Conservation (phyloP, 257 asterid genomes). For the Voacanga thouarsii region DNA sequence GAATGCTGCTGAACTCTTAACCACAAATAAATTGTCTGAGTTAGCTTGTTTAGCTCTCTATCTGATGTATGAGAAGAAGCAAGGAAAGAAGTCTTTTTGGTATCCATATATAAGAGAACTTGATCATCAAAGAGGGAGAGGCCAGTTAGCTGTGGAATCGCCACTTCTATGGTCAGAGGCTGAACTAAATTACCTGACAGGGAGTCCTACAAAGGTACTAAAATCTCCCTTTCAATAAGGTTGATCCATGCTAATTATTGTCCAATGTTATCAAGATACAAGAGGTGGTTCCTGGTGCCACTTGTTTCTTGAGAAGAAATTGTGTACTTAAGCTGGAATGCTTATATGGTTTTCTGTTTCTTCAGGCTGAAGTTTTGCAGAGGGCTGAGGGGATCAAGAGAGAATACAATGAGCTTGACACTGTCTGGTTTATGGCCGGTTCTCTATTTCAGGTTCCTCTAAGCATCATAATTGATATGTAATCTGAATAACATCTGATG, state of each 20-base stretch:
- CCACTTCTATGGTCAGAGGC: conserved; percentile 95
- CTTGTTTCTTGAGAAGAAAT: background rate
- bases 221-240: conserved; percentile 20
- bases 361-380: conserved; percentile 69
- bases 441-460: conserved; percentile 76
- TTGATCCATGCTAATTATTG: background rate
- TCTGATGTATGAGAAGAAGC: conserved; percentile 99
- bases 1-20: conserved; percentile 89
- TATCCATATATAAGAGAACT: conserved; percentile 89
- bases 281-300: background rate
- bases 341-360: conserved; percentile 5
- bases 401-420: conserved; percentile 95
- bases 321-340: conserved; percentile 4
- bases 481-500: background rate
- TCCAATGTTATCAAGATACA: background rate
- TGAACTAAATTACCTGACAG: conserved; percentile 77
- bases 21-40: conserved; percentile 95
- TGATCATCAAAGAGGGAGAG: conserved; percentile 96
- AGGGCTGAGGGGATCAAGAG: conserved; percentile 93
- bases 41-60: conserved; percentile 92
- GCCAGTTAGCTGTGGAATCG: conserved; percentile 96
- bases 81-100: conserved; percentile 94
- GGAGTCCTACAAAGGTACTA: conserved; percentile 92
- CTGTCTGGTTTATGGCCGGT: conserved; percentile 99
- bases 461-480: background rate